A percentile compares a stretch with the other conserved stretches of the same genome.
These are phyloP conservation scores for Parathielavia appendiculata DNA, from an alignment of 495 filamentous ascomycete genomes.

Conservation along the genomic window DNA sequence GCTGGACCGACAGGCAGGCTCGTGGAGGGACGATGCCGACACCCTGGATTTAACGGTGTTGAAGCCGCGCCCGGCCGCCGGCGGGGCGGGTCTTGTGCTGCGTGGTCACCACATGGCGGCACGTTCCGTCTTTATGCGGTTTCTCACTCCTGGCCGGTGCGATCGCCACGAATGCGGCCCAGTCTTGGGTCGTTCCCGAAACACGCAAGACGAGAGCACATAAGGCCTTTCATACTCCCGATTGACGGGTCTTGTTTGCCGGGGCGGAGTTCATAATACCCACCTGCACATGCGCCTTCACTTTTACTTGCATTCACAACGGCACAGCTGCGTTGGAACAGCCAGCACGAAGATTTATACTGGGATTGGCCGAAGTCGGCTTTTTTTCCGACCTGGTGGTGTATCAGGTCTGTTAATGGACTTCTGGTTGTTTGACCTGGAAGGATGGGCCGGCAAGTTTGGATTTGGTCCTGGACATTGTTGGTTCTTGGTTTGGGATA, in stretches of 20 bases:
- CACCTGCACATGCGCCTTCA: conserved; percentile 1
- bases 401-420: not conserved
- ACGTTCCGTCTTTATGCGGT: not conserved
- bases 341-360: not conserved
- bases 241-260: not conserved
- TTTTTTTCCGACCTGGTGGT: not conserved
- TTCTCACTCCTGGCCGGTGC: not conserved
- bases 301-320: not conserved
- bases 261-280: not conserved
- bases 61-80: not conserved
- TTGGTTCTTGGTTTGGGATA: not conserved
- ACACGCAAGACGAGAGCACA: no score
- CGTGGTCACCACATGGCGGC: not conserved
- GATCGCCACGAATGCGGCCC: not conserved
- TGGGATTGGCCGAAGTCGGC: not conserved
- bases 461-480: no score
- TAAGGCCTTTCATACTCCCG: not conserved
- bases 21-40: conserved; percentile 10
- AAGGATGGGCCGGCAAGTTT: not conserved
- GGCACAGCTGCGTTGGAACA: not conserved
- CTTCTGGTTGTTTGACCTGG: no score
- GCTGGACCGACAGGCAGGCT: conserved; percentile 18
- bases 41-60: conserved; percentile 12
- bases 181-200: no score
- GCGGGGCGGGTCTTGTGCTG: not conserved